Base-by-base conservation (phyloP, 2,329 filamentous ascomycete species). In the Fusarium devonianum region DNA sequence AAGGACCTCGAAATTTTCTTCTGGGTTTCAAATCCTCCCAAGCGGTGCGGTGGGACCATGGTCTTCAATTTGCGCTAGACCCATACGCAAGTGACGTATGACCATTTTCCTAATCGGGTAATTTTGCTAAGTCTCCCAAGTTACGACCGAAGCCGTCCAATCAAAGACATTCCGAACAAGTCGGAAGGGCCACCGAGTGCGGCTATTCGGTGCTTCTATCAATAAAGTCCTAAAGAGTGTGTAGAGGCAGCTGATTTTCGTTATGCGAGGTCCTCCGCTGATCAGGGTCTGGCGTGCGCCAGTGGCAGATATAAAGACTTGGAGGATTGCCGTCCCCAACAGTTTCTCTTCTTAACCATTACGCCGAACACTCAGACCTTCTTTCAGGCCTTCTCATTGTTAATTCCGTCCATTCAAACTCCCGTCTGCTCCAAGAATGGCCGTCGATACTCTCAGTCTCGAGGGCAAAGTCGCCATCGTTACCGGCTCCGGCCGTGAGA, bases 401-500 rank as follows among this genome's bases (percentile, higher is more conserved):
- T 17, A 34, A 8, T 4, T 21, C 16, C 16, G n/a, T 10, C 16
- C 4, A 19, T 34, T 34, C 32, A 14, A 4, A 13, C 14, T 28
- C 4, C 11, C 7, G 12, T n/a, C n/a, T n/a, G n/a, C n/a, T 26
- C 18, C 14, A 34, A 36, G 16, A n/a, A 72, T 70, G 66, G 14
- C 64, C n/a, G 37, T 48, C 5, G 72, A 75, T 8, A 70, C 65
- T 2, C 65, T 78, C 13, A 71, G 67, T 4, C 70, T 78, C 11
- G 48, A 61, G 12, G 71, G 70, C 44, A 77, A 78, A 52, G 60
- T 71, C 1, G 75, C 75, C 49, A 73, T 78, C 25, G 63, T 78
- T 7, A 78, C 76, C 1, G 76, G 75, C 18, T 77, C 75, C 8
- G 73, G 74, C 12, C 68, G 69, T 4, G 73, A 76, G 18, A 76